Evolutionary conservation across 2,329 filamentous ascomycete genomes (phyloP).

Genomic region (Colletotrichum sp.): DNA sequence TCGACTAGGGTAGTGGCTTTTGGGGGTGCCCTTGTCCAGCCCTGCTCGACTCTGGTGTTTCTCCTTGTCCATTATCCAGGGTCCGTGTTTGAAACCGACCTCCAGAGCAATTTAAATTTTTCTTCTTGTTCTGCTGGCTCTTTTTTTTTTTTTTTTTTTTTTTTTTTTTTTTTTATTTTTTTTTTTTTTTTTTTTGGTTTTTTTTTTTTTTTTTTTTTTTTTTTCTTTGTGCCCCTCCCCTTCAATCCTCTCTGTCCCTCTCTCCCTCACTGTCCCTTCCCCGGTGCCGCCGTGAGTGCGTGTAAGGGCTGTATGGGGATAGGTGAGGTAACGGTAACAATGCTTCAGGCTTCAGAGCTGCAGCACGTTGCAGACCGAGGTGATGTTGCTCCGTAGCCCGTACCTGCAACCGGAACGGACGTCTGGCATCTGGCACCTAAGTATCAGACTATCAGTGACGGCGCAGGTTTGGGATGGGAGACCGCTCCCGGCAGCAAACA

Average conservation of each 20-base stretch:
- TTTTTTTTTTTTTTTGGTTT: no score
- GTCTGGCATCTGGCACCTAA: not conserved
- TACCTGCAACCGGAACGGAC: not conserved
- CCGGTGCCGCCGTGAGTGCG: not conserved
- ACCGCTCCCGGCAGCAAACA: not conserved
- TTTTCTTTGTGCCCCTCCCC: no score
- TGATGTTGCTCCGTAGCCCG: not conserved
- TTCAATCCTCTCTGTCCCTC: no score
- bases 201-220: no score
- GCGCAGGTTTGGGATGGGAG: not conserved
- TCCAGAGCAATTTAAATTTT: not conserved
- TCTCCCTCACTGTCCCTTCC: no score
- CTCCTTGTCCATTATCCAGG: not conserved
- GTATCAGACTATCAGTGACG: not conserved
- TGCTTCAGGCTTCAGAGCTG: not conserved
- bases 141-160: no score
- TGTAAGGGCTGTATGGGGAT: not conserved
- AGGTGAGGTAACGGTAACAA: not conserved
- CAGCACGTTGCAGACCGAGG: not conserved
- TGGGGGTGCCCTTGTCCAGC: constrained; percentile 10
- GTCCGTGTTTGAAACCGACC: constrained; percentile 1
- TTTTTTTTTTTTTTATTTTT: no score
- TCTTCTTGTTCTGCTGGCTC: not conserved
- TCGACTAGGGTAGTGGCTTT: constrained; percentile 1
- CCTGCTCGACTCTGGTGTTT: not conserved